phyloP scores from a whole-genome alignment of 176 grass and related monocot genomes.

The Musa schizocarpa region DNA sequence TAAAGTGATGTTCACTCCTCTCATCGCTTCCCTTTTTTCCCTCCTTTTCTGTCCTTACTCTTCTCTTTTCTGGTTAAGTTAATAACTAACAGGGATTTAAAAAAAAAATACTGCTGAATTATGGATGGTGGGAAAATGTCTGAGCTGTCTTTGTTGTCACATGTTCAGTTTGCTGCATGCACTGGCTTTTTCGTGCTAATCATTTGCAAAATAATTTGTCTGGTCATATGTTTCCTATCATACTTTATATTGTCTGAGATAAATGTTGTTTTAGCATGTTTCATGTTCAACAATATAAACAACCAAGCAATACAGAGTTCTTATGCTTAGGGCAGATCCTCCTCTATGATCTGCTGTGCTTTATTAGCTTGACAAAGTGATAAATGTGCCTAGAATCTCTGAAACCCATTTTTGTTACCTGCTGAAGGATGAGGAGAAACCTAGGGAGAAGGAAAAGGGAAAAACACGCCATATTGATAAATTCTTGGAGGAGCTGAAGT shows the following conservation, averaged over 20 bases:
- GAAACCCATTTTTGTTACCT: not conserved
- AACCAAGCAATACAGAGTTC: not conserved
- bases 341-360: not conserved
- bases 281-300: not conserved
- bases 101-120: too few species aligned
- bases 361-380: not conserved
- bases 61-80: too few species aligned
- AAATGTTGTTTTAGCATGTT: not conserved
- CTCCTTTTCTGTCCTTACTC: too few species aligned
- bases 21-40: too few species aligned
- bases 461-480: conserved; percentile 80
- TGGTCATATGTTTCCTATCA: too few species aligned
- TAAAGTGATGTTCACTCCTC: too few species aligned
- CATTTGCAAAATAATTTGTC: too few species aligned
- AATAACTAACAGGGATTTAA: too few species aligned
- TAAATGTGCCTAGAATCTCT: not conserved
- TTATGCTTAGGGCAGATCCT: not conserved
- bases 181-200: too few species aligned
- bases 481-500: conserved; percentile 94
- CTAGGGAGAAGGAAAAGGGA: conserved; percentile 98
- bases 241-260: not conserved
- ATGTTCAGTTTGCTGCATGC: too few species aligned
- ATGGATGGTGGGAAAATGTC: too few species aligned
- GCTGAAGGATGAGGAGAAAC: conserved; percentile 79
- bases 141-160: too few species aligned